These are phyloP conservation scores for Heterotrichella gracilis DNA, from an alignment of 352 stramenopile species.

Conservation along the genomic window DNA sequence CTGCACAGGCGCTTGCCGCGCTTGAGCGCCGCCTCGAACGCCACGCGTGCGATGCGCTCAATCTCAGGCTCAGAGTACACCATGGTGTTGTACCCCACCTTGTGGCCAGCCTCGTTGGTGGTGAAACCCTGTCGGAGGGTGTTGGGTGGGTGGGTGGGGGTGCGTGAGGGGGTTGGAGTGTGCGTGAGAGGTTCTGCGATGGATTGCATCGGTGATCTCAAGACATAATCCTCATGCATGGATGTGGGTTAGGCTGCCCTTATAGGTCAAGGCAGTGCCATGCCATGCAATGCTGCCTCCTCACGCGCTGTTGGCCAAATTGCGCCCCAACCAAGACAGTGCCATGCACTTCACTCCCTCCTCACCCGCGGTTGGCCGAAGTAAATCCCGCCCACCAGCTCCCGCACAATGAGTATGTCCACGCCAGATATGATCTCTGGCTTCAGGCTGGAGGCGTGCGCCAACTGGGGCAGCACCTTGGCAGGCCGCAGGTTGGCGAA, in stretches of 20 bases:
- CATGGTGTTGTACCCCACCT: conserved; percentile 63
- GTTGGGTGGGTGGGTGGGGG: too few relatives aligned
- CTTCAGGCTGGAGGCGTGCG: conserved; percentile 78
- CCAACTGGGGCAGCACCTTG: conserved; percentile 82
- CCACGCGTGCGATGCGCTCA: conserved; percentile 38
- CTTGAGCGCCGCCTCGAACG: conserved; percentile 40
- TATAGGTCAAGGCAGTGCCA: too few relatives aligned
- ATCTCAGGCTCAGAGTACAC: conserved; percentile 78
- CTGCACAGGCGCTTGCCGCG: conserved; percentile 62
- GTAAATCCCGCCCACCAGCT: conserved; percentile 92
- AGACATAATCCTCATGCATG: too few relatives aligned
- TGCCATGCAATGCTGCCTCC: too few relatives aligned
- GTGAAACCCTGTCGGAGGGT: too few relatives aligned
- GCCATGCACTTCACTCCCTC: too few relatives aligned
- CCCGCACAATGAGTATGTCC: conserved; percentile 90
- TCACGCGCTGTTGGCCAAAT: too few relatives aligned
- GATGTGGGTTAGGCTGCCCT: too few relatives aligned
- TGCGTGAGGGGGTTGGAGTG: too few relatives aligned
- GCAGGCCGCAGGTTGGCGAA: conserved; percentile 81
- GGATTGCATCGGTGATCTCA: too few relatives aligned
- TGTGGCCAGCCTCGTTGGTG: conserved; percentile 33
- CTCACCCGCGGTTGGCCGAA: conserved; percentile 77
- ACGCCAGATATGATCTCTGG: conserved; percentile 71
- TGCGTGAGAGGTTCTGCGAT: too few relatives aligned
- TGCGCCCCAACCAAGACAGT: too few relatives aligned